A percentile compares a stretch with the other conserved stretches of the same genome.
Evolutionary conservation across 2,329 filamentous ascomycete genomes (phyloP).

Genomic region (Monosporascus ibericus): DNA sequence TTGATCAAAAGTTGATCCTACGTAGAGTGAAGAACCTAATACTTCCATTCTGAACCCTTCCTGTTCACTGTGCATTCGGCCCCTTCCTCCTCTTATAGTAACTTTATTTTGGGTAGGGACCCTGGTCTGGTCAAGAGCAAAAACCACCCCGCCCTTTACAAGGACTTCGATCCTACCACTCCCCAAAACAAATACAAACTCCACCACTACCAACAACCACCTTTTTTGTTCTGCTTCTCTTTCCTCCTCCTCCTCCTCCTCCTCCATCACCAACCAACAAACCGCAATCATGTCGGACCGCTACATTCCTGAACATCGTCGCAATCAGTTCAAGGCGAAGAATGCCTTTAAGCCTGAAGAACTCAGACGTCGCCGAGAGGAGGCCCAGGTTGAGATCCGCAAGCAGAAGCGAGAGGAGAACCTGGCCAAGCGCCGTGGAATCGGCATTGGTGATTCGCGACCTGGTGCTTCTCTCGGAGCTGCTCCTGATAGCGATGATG

Average conservation of each 20-base stretch:
- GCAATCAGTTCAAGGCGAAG: constrained; percentile 99
- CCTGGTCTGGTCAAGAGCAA: too few relatives aligned
- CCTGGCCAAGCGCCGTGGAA: constrained; percentile 94
- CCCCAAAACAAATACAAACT: too few relatives aligned
- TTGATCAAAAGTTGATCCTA: too few relatives aligned
- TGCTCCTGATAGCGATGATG: constrained; percentile 95
- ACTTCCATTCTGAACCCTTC: too few relatives aligned
- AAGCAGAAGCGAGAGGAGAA: constrained; percentile 99
- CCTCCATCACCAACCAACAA: constrained; percentile 10
- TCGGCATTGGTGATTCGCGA: constrained; percentile 72
- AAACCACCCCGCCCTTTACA: too few relatives aligned
- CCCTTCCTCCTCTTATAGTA: too few relatives aligned
- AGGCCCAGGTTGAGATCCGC: constrained; percentile 98
- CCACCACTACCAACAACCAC: constrained; percentile 3
- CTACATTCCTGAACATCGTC: constrained; percentile 98
- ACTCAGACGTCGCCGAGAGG: constrained; percentile 93
- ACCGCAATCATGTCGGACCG: constrained; percentile 82
- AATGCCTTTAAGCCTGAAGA: constrained; percentile 99
- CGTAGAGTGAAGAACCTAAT: too few relatives aligned
- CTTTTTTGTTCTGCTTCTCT: too few relatives aligned
- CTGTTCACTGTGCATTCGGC: too few relatives aligned
- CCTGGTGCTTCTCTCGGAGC: constrained; percentile 79
- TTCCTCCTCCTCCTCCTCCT: too few relatives aligned
- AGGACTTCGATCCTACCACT: too few relatives aligned
- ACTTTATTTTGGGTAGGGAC: too few relatives aligned